Evolutionary conservation across 2,329 filamentous ascomycete genomes (phyloP).

Genomic region (Thelonectria discophora): DNA sequence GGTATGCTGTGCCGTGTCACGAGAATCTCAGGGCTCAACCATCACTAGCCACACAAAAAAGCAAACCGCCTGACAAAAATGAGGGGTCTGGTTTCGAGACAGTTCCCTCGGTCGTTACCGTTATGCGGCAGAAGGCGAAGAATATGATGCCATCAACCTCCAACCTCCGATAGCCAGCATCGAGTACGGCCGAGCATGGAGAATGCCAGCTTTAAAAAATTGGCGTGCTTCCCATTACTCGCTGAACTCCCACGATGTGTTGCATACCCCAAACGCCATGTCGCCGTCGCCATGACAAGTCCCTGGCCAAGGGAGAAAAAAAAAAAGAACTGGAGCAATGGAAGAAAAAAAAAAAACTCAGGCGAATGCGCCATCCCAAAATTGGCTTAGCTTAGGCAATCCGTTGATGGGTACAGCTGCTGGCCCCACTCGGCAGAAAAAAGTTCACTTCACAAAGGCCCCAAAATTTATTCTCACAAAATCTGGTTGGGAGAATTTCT

Average conservation of each 20-base stretch:
- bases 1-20: conserved; percentile 5
- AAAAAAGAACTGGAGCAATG: conserved; percentile 32
- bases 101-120: too few relatives aligned
- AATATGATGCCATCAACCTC: background rate
- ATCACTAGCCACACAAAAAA: conserved; percentile 22
- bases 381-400: conserved; percentile 41
- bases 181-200: background rate
- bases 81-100: background rate
- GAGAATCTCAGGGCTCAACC: conserved; percentile 24
- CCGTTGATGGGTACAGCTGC: conserved; percentile 30
- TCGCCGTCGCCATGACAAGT: conserved; percentile 20
- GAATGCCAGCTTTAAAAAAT: conserved; percentile 28
- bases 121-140: background rate
- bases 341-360: conserved; percentile 40
- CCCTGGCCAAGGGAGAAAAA: conserved; percentile 18
- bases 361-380: conserved; percentile 36
- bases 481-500: conserved; percentile 50
- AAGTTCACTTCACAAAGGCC: conserved; percentile 45
- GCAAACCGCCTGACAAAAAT: conserved; percentile 3
- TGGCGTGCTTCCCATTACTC: conserved; percentile 36
- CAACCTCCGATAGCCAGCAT: background rate
- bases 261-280: conserved; percentile 17
- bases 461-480: conserved; percentile 48
- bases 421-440: conserved; percentile 42
- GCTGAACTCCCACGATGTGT: conserved; percentile 18